Evolutionary conservation across 75 land plant genomes (phyloP).

Genomic region (Ceratopteris richardii): DNA sequence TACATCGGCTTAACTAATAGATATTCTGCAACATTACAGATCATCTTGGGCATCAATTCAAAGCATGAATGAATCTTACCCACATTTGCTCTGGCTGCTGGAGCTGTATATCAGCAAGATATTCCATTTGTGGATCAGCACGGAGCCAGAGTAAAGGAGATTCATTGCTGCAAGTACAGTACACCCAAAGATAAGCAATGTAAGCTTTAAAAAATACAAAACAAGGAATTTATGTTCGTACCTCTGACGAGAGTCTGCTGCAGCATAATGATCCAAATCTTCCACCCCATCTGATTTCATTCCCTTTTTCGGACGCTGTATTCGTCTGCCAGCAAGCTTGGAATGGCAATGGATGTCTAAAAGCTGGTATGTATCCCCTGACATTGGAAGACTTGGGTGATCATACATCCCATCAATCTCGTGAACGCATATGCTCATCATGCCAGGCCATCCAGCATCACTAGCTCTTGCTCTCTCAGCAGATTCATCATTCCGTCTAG

Average conservation of each 20-base stretch:
- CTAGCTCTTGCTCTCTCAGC: conserved; percentile 31
- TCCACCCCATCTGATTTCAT: conserved; percentile 78
- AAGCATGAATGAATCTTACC: conserved; percentile 48
- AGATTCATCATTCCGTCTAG: conserved; percentile 12
- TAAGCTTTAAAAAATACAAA: background rate
- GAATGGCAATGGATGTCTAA: conserved; percentile 92
- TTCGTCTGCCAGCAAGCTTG: conserved; percentile 76
- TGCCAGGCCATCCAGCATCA: conserved; percentile 96
- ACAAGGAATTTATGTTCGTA: background rate
- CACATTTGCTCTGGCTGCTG: conserved; percentile 97
- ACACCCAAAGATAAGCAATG: no score
- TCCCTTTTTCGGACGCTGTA: conserved; percentile 83
- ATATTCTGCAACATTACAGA: background rate
- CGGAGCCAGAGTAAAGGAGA: conserved; percentile 92
- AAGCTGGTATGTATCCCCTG: conserved; percentile 84
- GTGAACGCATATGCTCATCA: conserved; percentile 92
- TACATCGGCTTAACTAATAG: no score
- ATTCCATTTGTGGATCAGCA: conserved; percentile 96
- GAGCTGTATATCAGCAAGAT: conserved; percentile 79
- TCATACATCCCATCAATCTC: conserved; percentile 96
- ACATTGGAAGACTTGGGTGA: conserved; percentile 88
- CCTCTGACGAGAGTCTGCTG: conserved; percentile 42
- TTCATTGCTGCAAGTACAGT: conserved; percentile 46
- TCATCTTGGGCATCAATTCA: background rate
- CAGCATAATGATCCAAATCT: conserved; percentile 52